Evolutionary conservation across 805 yeast genomes (phyloP), one percentile per base, ranked within the genome.

Genomic region (Schwanniomyces polymorphus): DNA sequence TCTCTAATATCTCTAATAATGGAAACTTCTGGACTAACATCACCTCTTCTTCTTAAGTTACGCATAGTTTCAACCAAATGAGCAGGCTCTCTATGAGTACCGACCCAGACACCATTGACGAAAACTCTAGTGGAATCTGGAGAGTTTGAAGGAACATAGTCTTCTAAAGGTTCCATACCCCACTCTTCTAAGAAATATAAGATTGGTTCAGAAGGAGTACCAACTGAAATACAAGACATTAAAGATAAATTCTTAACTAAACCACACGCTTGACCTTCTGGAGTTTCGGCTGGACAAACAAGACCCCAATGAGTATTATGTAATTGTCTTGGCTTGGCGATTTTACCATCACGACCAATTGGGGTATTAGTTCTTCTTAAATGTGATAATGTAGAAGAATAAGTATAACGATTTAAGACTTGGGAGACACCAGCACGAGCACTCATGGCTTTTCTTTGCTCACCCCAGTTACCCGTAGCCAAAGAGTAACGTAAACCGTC

Each of bases 391-490:
- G 99, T 94, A n/a, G 99, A 94, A 1, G 98, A 90, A 69, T 94
- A 94, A 5, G 99, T 94, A 73, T 94, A 94, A 75, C 99, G 84
- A 70, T 94, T 94, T 70, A 94, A 80, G 56, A 94, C 99, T 77
- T 94, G 99, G 25, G 98, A 92, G 41, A 95, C 99, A 81, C 99
- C 99, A 5, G 99, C 99, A 69, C 97, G 86, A 16, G 97, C 85
- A 51, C 94, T 85, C 99, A 94, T 94, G 11, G 98, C 97, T 70
- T 94, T 94, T 85, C 91, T 92, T 69, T 94, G 99, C 72, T 94
- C 99, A 76, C 99, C 99, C 99, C 99, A 94, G 75, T 94, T 94
- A 79, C 99, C 99, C 12, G 99, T 94, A 45, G 99, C 99, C 63
- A 94, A 79, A 34, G 99, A 94, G 72, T 94, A 94, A 66, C 95